A percentile compares a stretch with the other conserved stretches of the same genome.
phyloP scores from a whole-genome alignment of 331 rosid species.

The Spiraea crenata region DNA sequence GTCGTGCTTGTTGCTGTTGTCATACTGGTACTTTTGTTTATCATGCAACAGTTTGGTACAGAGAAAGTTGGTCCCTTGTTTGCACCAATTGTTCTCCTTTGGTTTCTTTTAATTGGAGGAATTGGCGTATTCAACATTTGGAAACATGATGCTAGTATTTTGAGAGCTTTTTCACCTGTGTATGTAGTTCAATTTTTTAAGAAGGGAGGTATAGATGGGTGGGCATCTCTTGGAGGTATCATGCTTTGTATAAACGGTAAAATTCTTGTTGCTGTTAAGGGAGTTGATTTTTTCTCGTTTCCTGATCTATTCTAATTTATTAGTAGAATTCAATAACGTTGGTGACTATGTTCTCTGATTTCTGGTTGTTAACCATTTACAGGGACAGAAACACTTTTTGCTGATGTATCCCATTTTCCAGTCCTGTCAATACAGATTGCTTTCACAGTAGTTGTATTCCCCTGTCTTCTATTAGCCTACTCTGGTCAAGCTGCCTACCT shows the following conservation, averaged over 20 bases:
- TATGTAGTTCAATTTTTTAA: not conserved
- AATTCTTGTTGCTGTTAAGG: not conserved
- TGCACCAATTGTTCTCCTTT: slow-evolving; percentile 20
- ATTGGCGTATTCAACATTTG: slow-evolving; percentile 23
- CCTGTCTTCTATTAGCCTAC: slow-evolving; percentile 29
- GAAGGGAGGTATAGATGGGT: slow-evolving; percentile 12
- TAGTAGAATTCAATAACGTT: not conserved
- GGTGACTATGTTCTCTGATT: not conserved
- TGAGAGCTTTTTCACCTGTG: slow-evolving; percentile 14
- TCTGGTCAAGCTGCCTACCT: slow-evolving; percentile 34
- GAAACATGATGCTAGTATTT: slow-evolving; percentile 4
- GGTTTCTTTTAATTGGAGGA: slow-evolving; percentile 24
- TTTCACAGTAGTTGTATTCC: slow-evolving; percentile 23
- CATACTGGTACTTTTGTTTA: slow-evolving; percentile 17
- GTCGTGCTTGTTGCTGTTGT: slow-evolving; percentile 13
- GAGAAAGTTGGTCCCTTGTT: slow-evolving; percentile 15
- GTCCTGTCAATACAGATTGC: slow-evolving; percentile 26
- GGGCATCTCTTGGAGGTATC: slow-evolving; percentile 25
- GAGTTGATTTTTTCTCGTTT: not conserved
- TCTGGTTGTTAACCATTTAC: not conserved
- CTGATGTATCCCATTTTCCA: slow-evolving; percentile 30
- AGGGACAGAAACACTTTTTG: slow-evolving; percentile 34
- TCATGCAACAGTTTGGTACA: slow-evolving; percentile 19
- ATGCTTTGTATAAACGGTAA: slow-evolving; percentile 23
- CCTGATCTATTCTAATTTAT: not conserved